Percentiles rank a stretch among this genome's conserved stretches.
Evolutionary conservation across 176 grass and related monocot species (phyloP).

Genomic region (Thalia dealbata): DNA sequence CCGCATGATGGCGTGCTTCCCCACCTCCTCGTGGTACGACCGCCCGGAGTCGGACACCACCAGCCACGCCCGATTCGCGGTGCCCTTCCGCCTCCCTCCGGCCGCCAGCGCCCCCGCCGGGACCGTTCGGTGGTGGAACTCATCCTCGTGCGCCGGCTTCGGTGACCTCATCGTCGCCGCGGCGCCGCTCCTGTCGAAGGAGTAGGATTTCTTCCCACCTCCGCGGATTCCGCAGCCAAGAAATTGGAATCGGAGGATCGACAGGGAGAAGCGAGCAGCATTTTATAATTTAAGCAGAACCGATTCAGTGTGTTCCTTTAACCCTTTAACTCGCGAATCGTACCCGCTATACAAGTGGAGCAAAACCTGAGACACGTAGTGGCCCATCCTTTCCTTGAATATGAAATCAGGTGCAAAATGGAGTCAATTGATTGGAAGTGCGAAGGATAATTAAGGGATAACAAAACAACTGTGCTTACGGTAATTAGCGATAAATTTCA

Average conservation of each 20-base stretch:
- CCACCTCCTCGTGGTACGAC: constrained; percentile 30
- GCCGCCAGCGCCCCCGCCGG: constrained; percentile 10
- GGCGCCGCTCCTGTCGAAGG: background rate
- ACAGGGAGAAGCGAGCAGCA: too few species aligned
- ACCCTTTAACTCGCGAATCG: too few species aligned
- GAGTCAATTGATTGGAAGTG: too few species aligned
- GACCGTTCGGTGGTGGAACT: constrained; percentile 6
- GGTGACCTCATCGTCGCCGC: background rate
- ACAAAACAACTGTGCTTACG: too few species aligned
- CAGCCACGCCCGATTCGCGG: constrained; percentile 53
- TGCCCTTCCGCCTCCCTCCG: constrained; percentile 38
- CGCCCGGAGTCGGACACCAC: constrained; percentile 50
- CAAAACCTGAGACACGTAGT: too few species aligned
- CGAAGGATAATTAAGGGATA: too few species aligned
- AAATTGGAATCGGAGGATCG: background rate
- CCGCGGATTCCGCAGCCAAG: background rate
- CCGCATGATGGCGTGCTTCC: constrained; percentile 63
- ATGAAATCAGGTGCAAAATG: too few species aligned
- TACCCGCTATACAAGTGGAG: too few species aligned
- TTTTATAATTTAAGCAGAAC: too few species aligned
- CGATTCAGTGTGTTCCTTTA: too few species aligned
- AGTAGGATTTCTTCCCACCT: background rate
- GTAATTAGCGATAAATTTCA: too few species aligned
- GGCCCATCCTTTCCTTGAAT: too few species aligned
- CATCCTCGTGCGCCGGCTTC: background rate